A percentile compares a stretch with the other conserved stretches of the same genome.
These are phyloP conservation scores for Roridomyces roridus DNA, from an alignment of 768 basidiomycete genomes.

Conservation along the genomic window DNA sequence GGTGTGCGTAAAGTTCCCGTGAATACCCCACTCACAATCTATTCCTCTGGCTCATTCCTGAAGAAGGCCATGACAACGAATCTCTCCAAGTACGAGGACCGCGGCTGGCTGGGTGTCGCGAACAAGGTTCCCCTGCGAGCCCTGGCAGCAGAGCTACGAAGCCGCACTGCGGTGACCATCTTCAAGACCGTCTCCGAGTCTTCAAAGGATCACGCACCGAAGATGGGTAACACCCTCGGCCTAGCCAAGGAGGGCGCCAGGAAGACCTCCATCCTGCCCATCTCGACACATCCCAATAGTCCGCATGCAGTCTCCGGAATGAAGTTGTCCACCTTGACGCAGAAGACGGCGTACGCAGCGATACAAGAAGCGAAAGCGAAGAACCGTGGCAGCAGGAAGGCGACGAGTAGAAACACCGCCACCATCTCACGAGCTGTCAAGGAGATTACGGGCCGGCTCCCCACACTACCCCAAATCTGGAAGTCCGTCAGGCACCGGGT, in stretches of 20 bases:
- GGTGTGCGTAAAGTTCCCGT: too few relatives aligned
- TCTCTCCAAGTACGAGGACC: background rate
- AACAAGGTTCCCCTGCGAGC: background rate
- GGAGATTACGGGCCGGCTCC: background rate
- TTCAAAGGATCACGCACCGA: background rate
- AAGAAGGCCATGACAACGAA: background rate
- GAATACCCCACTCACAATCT: too few relatives aligned
- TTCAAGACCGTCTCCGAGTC: background rate
- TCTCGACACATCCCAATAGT: too few relatives aligned
- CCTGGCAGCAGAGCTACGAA: background rate
- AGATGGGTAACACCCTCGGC: background rate
- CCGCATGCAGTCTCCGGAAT: too few relatives aligned
- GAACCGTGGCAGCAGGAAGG: background rate
- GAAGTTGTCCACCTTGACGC: too few relatives aligned
- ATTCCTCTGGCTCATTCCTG: background rate
- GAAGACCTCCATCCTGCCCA: too few relatives aligned
- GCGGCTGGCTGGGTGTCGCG: conserved; percentile 2
- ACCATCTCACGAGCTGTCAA: background rate
- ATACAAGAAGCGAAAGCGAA: background rate
- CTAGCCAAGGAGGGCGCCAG: background rate
- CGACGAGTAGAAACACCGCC: background rate
- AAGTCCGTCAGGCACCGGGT: background rate
- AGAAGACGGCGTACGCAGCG: background rate
- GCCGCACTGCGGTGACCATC: background rate
- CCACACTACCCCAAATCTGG: background rate